These are phyloP conservation scores for Caloboletus firmus DNA, from an alignment of 1,284 basidiomycete species.

Conservation along the genomic window DNA sequence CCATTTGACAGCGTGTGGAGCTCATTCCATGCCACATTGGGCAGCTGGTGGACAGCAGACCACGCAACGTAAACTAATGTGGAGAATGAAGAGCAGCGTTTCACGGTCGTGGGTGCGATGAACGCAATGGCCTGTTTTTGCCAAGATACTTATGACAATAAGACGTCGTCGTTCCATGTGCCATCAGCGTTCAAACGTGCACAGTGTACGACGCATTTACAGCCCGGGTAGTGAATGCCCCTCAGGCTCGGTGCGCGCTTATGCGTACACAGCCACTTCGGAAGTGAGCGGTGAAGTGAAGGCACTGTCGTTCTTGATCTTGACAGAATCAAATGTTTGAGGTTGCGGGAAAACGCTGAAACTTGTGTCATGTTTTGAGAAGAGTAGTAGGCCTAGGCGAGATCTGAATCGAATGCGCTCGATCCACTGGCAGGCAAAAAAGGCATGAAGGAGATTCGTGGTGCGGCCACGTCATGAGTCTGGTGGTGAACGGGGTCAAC, in stretches of 20 bases:
- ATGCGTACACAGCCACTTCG: constrained; percentile 1
- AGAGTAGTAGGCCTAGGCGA: not conserved
- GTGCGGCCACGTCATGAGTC: not conserved
- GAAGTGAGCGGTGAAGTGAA: not conserved
- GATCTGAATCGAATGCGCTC: not conserved
- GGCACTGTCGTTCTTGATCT: not conserved
- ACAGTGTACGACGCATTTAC: not conserved
- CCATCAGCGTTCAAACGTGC: not conserved
- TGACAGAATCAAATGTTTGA: not conserved
- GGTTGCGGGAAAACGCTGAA: not conserved
- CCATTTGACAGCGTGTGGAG: too few species aligned
- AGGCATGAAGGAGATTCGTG: not conserved
- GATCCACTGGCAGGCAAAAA: not conserved
- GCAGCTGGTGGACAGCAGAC: not conserved
- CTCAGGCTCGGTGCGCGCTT: too few species aligned
- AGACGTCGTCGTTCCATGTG: too few species aligned
- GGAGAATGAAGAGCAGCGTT: too few species aligned
- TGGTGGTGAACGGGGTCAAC: not conserved
- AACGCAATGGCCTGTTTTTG: too few species aligned
- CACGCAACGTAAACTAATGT: too few species aligned
- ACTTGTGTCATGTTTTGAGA: not conserved
- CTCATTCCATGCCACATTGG: not conserved
- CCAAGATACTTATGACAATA: too few species aligned
- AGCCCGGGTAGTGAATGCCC: too few species aligned
- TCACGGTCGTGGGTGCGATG: not conserved